Conservation (phyloP, 768 basidiomycete genomes). For the Russula dissimulans region DNA sequence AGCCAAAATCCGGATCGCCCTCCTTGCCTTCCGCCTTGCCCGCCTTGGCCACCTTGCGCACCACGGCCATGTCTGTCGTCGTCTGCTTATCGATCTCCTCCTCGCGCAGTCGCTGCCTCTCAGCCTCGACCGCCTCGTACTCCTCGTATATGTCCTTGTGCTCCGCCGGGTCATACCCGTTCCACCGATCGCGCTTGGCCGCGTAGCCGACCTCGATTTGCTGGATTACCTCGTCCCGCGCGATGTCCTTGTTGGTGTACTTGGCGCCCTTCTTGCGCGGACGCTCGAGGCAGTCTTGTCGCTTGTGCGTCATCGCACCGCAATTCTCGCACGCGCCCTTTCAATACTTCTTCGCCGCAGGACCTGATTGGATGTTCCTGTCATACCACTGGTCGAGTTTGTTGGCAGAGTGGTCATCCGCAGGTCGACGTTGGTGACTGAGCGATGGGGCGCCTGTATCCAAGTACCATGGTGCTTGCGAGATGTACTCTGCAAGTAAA, state of each 20-base stretch:
- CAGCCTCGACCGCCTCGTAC: conserved; percentile 86
- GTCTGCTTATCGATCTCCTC: conserved; percentile 98
- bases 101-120: conserved; percentile 82
- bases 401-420: conserved; percentile 42
- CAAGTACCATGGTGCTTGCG: conserved; percentile 98
- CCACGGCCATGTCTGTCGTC: conserved; percentile 82
- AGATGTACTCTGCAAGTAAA: conserved; percentile 76
- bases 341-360: conserved; percentile 92
- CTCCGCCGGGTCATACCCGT: conserved; percentile 88
- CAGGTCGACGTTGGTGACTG: conserved; percentile 81
- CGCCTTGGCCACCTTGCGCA: conserved; percentile 91
- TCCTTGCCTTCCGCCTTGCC: conserved; percentile 64
- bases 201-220: conserved; percentile 72
- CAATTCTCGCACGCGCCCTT: conserved; percentile 99
- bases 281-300: conserved; percentile 87
- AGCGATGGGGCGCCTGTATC: conserved; percentile 91
- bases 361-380: conserved; percentile 73
- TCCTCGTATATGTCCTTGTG: conserved; percentile 87
- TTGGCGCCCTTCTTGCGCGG: conserved; percentile 95
- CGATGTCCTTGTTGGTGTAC: conserved; percentile 83
- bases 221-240: conserved; percentile 85
- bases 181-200: conserved; percentile 96
- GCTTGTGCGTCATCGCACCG: conserved; percentile 91
- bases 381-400: conserved; percentile 91
- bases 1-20: conserved; percentile 87